A percentile compares a stretch with the other conserved stretches of the same genome.
Evolutionary conservation across 805 yeast genomes (phyloP).

Genomic region (Dipodascopsis tothii): DNA sequence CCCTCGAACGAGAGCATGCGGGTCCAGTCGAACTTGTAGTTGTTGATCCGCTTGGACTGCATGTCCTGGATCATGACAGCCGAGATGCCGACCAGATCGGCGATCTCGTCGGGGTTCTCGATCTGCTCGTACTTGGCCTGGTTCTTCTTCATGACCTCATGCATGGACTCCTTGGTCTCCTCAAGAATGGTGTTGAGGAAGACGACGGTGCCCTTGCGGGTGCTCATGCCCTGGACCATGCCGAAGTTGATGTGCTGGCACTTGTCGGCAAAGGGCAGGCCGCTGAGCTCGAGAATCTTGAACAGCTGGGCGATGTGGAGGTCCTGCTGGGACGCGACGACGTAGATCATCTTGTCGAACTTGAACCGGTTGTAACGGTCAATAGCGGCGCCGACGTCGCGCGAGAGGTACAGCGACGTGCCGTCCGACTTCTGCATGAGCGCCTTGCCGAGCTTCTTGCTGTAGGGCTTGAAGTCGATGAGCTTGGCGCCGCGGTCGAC

Average conservation of each 20-base stretch:
- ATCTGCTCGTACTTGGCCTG: slow-evolving; percentile 86
- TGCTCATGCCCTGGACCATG: slow-evolving; percentile 97
- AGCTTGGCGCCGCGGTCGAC: slow-evolving; percentile 88
- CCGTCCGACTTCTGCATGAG: slow-evolving; percentile 92
- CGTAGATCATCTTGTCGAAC: slow-evolving; percentile 94
- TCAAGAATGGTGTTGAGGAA: slow-evolving; percentile 88
- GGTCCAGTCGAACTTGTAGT: slow-evolving; percentile 94
- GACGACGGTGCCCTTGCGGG: slow-evolving; percentile 98
- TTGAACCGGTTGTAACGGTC: slow-evolving; percentile 76
- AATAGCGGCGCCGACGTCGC: slow-evolving; percentile 95
- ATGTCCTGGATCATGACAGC: slow-evolving; percentile 99
- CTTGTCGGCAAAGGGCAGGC: slow-evolving; percentile 73
- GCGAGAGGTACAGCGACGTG: slow-evolving; percentile 83
- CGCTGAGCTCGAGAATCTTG: slow-evolving; percentile 86
- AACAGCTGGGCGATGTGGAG: slow-evolving; percentile 89
- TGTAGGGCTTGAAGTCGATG: slow-evolving; percentile 74
- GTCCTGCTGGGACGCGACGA: slow-evolving; percentile 94
- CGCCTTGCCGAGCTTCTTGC: slow-evolving; percentile 88
- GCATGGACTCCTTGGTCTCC: slow-evolving; percentile 90
- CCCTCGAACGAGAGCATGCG: slow-evolving; percentile 98
- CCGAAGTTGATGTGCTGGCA: slow-evolving; percentile 88
- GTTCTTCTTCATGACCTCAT: slow-evolving; percentile 90
- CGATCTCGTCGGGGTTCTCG: slow-evolving; percentile 87
- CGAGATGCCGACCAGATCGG: slow-evolving; percentile 90
- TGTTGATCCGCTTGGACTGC: slow-evolving; percentile 94